These are phyloP conservation scores for Melanopsichium pennsylvanicum DNA, from an alignment of 1,284 basidiomycete species.

Conservation along the genomic window DNA sequence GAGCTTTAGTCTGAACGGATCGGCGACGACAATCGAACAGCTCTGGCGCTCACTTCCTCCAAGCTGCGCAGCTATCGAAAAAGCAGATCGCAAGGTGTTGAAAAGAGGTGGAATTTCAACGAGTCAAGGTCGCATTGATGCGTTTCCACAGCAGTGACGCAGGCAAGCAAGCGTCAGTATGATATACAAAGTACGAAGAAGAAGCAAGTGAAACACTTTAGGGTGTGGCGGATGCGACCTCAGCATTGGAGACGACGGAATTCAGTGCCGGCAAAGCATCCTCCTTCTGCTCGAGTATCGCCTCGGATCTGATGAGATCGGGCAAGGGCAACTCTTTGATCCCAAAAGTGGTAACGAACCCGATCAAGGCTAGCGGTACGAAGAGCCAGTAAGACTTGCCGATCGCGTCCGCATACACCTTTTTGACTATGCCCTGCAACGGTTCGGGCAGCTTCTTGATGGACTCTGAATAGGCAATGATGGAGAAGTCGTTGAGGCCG, in stretches of 20 bases:
- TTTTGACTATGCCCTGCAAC: slow-evolving; percentile 5
- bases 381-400: slow-evolving; percentile 21
- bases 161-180: too few species aligned
- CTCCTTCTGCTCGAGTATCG: slow-evolving; percentile 13
- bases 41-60: too few species aligned
- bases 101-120: too few species aligned
- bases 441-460: slow-evolving; percentile 19
- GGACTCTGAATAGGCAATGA: slow-evolving; percentile 26
- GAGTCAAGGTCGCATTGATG: too few species aligned
- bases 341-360: slow-evolving; percentile 18
- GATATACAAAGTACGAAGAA: too few species aligned
- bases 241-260: neutral
- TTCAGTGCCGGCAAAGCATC: slow-evolving; percentile 3
- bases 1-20: too few species aligned
- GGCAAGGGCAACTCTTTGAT: slow-evolving; percentile 39
- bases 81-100: too few species aligned
- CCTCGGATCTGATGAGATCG: slow-evolving; percentile 31
- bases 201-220: too few species aligned
- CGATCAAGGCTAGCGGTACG: slow-evolving; percentile 28
- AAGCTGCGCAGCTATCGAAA: too few species aligned
- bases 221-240: slow-evolving; percentile 13
- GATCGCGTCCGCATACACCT: slow-evolving; percentile 28
- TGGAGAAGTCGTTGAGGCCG: slow-evolving; percentile 32
- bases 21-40: too few species aligned
- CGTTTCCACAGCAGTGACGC: too few species aligned